Evolutionary conservation across 805 yeast species (phyloP).

Genomic region (Cyberlindnera veronae): DNA sequence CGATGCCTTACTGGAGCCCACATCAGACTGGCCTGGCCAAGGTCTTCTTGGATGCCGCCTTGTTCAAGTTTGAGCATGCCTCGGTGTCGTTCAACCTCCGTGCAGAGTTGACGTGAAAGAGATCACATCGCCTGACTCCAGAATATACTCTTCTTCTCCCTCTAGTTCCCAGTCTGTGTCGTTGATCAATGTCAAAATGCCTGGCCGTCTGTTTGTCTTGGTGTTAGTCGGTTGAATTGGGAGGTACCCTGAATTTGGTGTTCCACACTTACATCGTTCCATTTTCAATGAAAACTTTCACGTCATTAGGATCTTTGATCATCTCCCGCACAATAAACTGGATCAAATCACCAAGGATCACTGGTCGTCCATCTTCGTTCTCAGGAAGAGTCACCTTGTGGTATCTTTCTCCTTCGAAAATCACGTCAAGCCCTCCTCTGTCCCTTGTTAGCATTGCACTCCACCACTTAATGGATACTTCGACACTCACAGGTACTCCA

Average conservation of each 20-base stretch:
- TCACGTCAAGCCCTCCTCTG: slow-evolving; percentile 79
- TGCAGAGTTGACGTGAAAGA: slow-evolving; percentile 92
- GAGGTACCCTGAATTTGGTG: too few relatives aligned
- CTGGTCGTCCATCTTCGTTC: slow-evolving; percentile 35
- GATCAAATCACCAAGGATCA: slow-evolving; percentile 48
- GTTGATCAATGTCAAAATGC: slow-evolving; percentile 84
- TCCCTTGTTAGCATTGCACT: background rate
- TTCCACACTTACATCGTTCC: slow-evolving; percentile 41
- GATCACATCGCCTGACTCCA: slow-evolving; percentile 72
- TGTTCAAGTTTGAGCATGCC: slow-evolving; percentile 22
- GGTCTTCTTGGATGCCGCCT: slow-evolving; percentile 29
- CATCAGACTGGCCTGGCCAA: slow-evolving; percentile 25
- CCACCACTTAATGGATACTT: background rate
- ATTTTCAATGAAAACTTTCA: slow-evolving; percentile 76
- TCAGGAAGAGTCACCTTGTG: slow-evolving; percentile 47
- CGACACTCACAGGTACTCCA: slow-evolving; percentile 19
- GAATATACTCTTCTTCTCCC: slow-evolving; percentile 77
- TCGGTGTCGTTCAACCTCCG: slow-evolving; percentile 60
- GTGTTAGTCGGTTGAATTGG: slow-evolving; percentile 3
- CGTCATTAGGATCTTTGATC: slow-evolving; percentile 58
- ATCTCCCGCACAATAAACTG: slow-evolving; percentile 49
- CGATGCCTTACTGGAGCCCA: slow-evolving; percentile 9
- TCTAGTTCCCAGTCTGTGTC: slow-evolving; percentile 97
- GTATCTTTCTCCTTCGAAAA: slow-evolving; percentile 58
- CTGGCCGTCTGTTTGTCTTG: slow-evolving; percentile 61